Conservation (phyloP, 2,329 filamentous ascomycete genomes). For the Cyphellophora europaea region DNA sequence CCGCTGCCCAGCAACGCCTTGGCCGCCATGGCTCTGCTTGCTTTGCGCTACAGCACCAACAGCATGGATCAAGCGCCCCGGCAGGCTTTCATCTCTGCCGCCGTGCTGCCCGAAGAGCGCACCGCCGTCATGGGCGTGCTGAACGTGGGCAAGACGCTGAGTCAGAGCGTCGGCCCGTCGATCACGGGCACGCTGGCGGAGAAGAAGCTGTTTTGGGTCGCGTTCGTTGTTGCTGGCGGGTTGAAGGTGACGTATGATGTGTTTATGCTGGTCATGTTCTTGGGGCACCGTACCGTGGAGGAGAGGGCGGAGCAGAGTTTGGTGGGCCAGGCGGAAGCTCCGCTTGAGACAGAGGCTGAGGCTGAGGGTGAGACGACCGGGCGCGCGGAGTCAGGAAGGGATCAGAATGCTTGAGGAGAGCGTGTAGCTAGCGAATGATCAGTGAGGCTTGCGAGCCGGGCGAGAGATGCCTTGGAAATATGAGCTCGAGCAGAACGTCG, state of each 20-base stretch:
- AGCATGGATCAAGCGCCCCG: constrained; percentile 65
- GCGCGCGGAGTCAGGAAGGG: not conserved
- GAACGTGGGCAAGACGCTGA: constrained; percentile 59
- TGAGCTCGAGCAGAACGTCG: no score
- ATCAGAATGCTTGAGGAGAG: not conserved
- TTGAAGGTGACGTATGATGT: constrained; percentile 56
- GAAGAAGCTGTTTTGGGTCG: constrained; percentile 48
- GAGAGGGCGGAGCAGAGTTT: constrained; percentile 6
- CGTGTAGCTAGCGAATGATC: not conserved
- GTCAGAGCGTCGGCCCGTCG: constrained; percentile 52
- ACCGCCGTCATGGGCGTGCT: constrained; percentile 64
- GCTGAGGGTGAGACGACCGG: constrained; percentile 1
- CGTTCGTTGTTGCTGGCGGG: constrained; percentile 53
- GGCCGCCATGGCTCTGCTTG: constrained; percentile 49
- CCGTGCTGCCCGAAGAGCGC: constrained; percentile 55
- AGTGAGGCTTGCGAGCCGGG: no score
- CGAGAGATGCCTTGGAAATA: no score
- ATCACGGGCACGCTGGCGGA: constrained; percentile 56
- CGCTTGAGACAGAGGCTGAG: not conserved
- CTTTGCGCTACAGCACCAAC: constrained; percentile 52
- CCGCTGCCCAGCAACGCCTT: constrained; percentile 45
- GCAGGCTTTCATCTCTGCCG: constrained; percentile 58
- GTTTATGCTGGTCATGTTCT: constrained; percentile 9
- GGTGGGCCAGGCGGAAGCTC: no score
- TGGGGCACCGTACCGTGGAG: constrained; percentile 11